A percentile compares a stretch with the other conserved stretches of the same genome.
Evolutionary conservation across 495 filamentous ascomycete species (phyloP).

Genomic region (Annulohypoxylon bovei): DNA sequence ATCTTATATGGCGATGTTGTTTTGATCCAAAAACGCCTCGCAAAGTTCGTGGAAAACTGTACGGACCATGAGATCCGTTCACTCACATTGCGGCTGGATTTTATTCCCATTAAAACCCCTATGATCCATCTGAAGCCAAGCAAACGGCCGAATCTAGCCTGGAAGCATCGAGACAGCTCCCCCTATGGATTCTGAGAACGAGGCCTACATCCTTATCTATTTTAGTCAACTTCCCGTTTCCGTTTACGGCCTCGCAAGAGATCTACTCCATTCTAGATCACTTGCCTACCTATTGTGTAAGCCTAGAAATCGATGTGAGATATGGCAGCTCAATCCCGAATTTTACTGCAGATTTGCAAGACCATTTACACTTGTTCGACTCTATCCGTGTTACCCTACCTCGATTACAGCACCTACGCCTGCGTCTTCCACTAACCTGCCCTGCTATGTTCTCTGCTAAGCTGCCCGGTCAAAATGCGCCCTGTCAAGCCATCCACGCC

Average conservation of each 20-base stretch:
- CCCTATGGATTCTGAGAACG: not conserved
- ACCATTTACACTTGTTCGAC: slow-evolving; percentile 14
- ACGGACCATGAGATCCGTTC: slow-evolving; percentile 9
- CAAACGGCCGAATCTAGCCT: not conserved
- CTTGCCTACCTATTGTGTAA: slow-evolving; percentile 15
- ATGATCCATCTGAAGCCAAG: not conserved
- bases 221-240: slow-evolving; percentile 18
- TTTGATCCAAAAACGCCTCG: slow-evolving; percentile 2
- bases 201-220: slow-evolving; percentile 13
- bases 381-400: slow-evolving; percentile 23
- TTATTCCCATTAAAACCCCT: slow-evolving; percentile 5
- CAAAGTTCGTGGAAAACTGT: not conserved
- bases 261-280: slow-evolving; percentile 11
- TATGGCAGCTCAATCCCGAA: not conserved
- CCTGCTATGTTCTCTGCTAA: slow-evolving; percentile 7
- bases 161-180: not conserved
- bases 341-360: not conserved
- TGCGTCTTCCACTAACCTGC: slow-evolving; percentile 23
- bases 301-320: slow-evolving; percentile 18
- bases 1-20: slow-evolving; percentile 26
- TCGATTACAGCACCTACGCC: slow-evolving; percentile 15
- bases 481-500: not conserved
- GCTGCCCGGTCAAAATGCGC: slow-evolving; percentile 4
- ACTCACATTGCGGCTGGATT: slow-evolving; percentile 2
- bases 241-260: slow-evolving; percentile 5